Conservation (phyloP, 106 monocot genomes). For the Dendrobium huoshanense region DNA sequence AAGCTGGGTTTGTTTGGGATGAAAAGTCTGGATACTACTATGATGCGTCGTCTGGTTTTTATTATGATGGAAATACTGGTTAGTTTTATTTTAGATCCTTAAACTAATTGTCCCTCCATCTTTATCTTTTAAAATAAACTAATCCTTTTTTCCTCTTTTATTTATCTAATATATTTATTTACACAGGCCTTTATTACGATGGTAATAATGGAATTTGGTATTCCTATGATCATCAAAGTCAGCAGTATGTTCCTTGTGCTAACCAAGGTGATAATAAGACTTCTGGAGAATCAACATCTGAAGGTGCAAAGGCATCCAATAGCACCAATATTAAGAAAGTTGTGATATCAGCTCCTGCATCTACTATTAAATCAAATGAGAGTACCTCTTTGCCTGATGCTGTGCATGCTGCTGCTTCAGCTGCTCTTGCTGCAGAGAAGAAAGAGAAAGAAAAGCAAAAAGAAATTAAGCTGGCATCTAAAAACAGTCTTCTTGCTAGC, state of each 20-base stretch:
- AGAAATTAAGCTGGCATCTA: slow-evolving; percentile 90
- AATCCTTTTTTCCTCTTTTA: background rate
- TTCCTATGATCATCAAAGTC: slow-evolving; percentile 79
- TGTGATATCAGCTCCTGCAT: slow-evolving; percentile 93
- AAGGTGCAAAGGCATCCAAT: slow-evolving; percentile 52
- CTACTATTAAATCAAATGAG: slow-evolving; percentile 59
- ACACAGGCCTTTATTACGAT: slow-evolving; percentile 95
- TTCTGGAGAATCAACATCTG: slow-evolving; percentile 33
- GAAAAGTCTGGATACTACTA: slow-evolving; percentile 99
- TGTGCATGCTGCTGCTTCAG: slow-evolving; percentile 90
- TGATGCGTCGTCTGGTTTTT: slow-evolving; percentile 98
- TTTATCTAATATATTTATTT: slow-evolving; percentile 1
- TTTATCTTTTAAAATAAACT: background rate
- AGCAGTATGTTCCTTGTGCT: slow-evolving; percentile 85
- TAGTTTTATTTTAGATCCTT: slow-evolving; percentile 3
- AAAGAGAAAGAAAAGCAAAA: slow-evolving; percentile 88
- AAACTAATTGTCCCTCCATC: background rate
- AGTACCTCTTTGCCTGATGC: slow-evolving; percentile 74
- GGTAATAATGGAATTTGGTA: slow-evolving; percentile 89
- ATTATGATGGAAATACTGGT: slow-evolving; percentile 99
- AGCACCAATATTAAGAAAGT: slow-evolving; percentile 51
- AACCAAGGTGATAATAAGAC: slow-evolving; percentile 60
- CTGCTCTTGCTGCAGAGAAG: slow-evolving; percentile 90
- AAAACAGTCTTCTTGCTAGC: slow-evolving; percentile 79
- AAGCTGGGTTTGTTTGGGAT: slow-evolving; percentile 99